Evolutionary conservation across 2,329 filamentous ascomycete genomes (phyloP).

Genomic region (Fulvia fulva): DNA sequence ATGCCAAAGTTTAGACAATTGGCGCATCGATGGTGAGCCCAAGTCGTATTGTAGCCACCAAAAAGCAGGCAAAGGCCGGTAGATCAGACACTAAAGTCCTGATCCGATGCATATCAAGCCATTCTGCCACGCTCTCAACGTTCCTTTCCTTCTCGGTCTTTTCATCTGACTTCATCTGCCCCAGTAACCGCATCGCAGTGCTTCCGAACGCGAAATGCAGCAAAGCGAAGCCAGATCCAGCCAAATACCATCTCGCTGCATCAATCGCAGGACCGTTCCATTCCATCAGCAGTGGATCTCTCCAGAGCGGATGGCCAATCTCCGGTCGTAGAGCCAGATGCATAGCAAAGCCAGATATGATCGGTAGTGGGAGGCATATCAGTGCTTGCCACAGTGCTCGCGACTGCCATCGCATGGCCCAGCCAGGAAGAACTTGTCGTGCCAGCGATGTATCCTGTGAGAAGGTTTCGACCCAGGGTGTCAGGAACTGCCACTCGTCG

Average conservation of each 20-base stretch:
- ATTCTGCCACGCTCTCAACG: slow-evolving; percentile 2
- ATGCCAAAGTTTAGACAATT: not conserved
- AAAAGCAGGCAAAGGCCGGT: slow-evolving; percentile 2
- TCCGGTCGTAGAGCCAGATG: not conserved
- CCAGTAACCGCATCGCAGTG: not conserved
- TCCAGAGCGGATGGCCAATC: not conserved
- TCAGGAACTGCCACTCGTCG: slow-evolving; percentile 3
- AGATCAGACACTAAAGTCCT: not conserved
- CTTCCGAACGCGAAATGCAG: not conserved
- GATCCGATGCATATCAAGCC: slow-evolving; percentile 1
- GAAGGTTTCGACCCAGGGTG: not conserved
- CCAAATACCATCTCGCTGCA: slow-evolving; percentile 3
- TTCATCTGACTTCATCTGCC: not conserved
- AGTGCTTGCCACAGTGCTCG: not conserved
- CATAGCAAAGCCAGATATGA: not conserved
- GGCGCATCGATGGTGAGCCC: not conserved
- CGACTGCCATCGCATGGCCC: not conserved
- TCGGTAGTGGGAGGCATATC: not conserved
- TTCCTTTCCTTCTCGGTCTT: not conserved
- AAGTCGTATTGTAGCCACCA: not conserved
- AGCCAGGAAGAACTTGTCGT: slow-evolving; percentile 1
- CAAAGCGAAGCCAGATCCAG: not conserved
- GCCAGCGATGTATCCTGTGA: not conserved
- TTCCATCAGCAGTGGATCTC: not conserved
- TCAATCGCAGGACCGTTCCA: not conserved